Percentiles rank a stretch among this genome's conserved stretches.
phyloP scores from a whole-genome alignment of 2,329 filamentous ascomycete genomes.

The Ambrosiella cleistominuta region DNA sequence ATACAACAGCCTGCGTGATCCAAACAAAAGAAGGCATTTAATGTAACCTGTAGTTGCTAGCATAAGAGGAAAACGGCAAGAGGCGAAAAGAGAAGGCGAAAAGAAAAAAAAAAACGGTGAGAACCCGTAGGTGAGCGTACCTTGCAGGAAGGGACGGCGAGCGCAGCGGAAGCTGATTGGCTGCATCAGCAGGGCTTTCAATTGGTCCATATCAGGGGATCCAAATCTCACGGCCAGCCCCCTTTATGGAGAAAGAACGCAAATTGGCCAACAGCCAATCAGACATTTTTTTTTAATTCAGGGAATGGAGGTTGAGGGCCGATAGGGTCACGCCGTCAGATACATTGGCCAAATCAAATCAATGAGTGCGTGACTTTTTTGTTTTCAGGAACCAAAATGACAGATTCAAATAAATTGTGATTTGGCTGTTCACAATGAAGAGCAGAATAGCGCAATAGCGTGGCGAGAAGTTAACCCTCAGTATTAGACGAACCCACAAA shows the following conservation, averaged over 20 bases:
- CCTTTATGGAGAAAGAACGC: constrained; percentile 1
- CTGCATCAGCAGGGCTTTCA: background rate
- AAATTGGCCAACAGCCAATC: background rate
- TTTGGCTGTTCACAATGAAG: too few species aligned
- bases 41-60: background rate
- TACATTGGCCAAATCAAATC: too few species aligned
- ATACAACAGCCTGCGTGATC: background rate
- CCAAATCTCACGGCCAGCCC: constrained; percentile 4
- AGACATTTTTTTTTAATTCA: background rate
- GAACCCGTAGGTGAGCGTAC: constrained; percentile 1
- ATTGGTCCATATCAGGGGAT: background rate
- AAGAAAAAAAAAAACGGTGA: background rate
- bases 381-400: too few species aligned
- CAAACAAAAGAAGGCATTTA: background rate
- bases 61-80: background rate
- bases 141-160: constrained; percentile 7
- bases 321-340: background rate
- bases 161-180: background rate
- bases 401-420: too few species aligned
- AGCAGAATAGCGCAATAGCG: too few species aligned
- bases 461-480: too few species aligned
- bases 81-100: background rate
- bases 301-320: background rate
- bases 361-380: too few species aligned
- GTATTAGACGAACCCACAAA: too few species aligned